phyloP scores from a whole-genome alignment of 257 asterid species.

The Rhazya stricta region DNA sequence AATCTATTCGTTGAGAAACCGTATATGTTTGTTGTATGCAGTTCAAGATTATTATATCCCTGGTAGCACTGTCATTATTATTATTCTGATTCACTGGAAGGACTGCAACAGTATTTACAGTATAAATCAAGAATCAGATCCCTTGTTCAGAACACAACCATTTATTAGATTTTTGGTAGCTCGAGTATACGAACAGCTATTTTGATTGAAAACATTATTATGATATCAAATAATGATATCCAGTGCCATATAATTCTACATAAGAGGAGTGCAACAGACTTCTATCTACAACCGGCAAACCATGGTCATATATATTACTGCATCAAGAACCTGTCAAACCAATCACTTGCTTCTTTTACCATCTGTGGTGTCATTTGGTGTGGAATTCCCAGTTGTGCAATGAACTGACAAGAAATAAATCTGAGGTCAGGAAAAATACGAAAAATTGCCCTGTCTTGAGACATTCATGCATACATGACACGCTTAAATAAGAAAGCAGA shows the following conservation, averaged over 20 bases:
- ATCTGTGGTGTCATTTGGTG: conserved; percentile 74
- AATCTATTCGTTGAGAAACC: too few relatives aligned
- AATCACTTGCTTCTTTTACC: conserved; percentile 72
- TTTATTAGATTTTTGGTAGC: too few relatives aligned
- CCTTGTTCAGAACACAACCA: too few relatives aligned
- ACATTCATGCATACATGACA: neutral
- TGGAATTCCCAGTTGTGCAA: conserved; percentile 57
- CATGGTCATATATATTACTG: neutral
- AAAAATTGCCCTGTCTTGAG: neutral
- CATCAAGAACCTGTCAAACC: conserved; percentile 49
- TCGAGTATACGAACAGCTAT: too few relatives aligned
- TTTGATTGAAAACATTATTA: neutral
- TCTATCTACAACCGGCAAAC: neutral
- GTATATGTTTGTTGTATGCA: too few relatives aligned
- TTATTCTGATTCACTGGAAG: too few relatives aligned
- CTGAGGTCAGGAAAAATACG: neutral
- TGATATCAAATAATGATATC: neutral
- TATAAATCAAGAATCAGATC: too few relatives aligned
- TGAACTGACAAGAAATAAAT: conserved; percentile 37
- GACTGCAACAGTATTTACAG: too few relatives aligned
- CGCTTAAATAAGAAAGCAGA: neutral
- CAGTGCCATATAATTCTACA: neutral
- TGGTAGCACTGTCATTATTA: too few relatives aligned
- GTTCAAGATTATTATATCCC: too few relatives aligned
- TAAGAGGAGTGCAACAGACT: neutral